phyloP scores from a whole-genome alignment of 1,139 yeast species.

The Suhomyces chickasaworum region DNA sequence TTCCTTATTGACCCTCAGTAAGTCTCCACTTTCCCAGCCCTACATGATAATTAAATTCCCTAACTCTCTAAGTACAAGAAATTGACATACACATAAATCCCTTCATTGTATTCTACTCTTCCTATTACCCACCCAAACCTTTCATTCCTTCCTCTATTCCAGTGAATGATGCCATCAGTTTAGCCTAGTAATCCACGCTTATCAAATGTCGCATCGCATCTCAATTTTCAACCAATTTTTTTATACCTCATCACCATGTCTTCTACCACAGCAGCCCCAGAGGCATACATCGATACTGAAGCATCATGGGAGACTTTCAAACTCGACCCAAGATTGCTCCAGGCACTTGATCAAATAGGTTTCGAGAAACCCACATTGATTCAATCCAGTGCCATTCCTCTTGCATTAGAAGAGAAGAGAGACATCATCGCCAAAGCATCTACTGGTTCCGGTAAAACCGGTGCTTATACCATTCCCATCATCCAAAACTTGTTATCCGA shows the following conservation, averaged over 20 bases:
- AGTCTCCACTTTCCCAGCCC: too few species aligned
- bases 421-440: constrained; percentile 87
- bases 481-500: constrained; percentile 60
- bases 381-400: constrained; percentile 88
- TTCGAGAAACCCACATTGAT: constrained; percentile 85
- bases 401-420: constrained; percentile 83
- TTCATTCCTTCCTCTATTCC: not conserved
- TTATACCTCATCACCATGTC: constrained; percentile 11
- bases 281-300: constrained; percentile 69
- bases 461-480: constrained; percentile 80
- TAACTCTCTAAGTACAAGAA: too few species aligned
- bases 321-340: constrained; percentile 78
- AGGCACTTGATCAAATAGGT: constrained; percentile 82
- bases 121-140: not conserved
- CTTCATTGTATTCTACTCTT: too few species aligned
- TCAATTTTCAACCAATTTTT: constrained; percentile 11
- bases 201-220: constrained; percentile 16
- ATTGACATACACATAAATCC: too few species aligned
- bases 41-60: too few species aligned
- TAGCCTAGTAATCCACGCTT: not conserved
- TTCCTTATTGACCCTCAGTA: too few species aligned
- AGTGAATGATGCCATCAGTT: too few species aligned
- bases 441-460: constrained; percentile 91
- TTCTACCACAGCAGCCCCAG: constrained; percentile 49
- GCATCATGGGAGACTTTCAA: constrained; percentile 70